Conservation (phyloP, 2,329 filamentous ascomycete genomes). For the Pseudogymnoascus verrucosus region DNA sequence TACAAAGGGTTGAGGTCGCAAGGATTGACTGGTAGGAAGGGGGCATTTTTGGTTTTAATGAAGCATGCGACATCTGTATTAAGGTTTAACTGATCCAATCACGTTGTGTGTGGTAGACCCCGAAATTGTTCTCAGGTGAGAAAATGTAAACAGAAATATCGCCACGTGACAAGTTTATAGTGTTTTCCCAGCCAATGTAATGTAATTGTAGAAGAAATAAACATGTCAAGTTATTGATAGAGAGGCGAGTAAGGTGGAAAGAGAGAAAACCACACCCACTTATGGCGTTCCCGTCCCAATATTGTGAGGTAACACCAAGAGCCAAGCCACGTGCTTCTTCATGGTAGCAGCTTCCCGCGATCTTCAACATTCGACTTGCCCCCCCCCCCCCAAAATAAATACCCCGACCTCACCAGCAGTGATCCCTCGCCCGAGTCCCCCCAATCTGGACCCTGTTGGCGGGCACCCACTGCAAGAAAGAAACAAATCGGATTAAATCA, state of each 20-base stretch:
- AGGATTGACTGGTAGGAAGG: neutral
- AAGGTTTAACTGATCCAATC: conserved; percentile 1
- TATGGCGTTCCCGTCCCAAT: neutral
- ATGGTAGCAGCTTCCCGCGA: neutral
- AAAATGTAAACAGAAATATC: neutral
- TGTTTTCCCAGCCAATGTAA: neutral
- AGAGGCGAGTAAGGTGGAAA: neutral
- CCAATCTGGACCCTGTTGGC: neutral
- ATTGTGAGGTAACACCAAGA: neutral
- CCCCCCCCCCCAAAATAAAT: neutral
- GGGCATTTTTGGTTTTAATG: neutral
- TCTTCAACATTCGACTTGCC: neutral
- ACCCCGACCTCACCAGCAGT: neutral
- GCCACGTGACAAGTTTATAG: neutral
- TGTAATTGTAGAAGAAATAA: neutral
- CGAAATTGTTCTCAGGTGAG: neutral
- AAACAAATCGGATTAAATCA: neutral
- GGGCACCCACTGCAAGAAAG: neutral
- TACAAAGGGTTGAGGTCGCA: neutral
- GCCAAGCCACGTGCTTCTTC: neutral
- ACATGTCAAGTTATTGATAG: neutral
- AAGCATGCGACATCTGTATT: conserved; percentile 5
- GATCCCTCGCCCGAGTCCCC: neutral
- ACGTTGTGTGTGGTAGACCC: neutral
- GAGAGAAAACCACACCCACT: neutral